These are phyloP conservation scores for Vigna reflexopilosa DNA, from an alignment of 306 rosid species.

Conservation along the genomic window DNA sequence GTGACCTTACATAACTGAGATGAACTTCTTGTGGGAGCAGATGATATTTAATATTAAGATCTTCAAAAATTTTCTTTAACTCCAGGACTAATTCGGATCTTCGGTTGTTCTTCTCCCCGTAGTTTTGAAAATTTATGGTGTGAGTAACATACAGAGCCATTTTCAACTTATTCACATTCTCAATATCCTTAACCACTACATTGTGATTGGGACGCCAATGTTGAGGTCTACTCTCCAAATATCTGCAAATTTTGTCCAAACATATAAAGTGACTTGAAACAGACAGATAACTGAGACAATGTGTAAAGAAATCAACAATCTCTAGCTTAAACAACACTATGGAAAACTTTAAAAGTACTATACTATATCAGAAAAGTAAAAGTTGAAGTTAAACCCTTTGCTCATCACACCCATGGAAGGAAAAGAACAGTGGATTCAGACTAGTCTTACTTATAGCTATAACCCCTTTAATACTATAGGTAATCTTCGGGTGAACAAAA, in stretches of 20 bases:
- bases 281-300: slow-evolving; percentile 1
- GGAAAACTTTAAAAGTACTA: neutral
- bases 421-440: neutral
- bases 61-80: slow-evolving; percentile 77
- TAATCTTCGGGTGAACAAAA: neutral
- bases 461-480: too few species aligned
- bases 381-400: neutral
- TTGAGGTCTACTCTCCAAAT: slow-evolving; percentile 76
- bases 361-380: neutral
- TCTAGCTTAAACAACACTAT: neutral
- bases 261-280: neutral
- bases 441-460: too few species aligned
- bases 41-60: slow-evolving; percentile 70
- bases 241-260: slow-evolving; percentile 54
- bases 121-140: slow-evolving; percentile 89
- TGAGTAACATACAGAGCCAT: slow-evolving; percentile 63
- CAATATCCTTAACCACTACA: slow-evolving; percentile 70
- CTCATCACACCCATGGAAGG: slow-evolving; percentile 14
- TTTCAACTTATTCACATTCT: slow-evolving; percentile 74
- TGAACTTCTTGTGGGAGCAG: slow-evolving; percentile 77
- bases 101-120: slow-evolving; percentile 62
- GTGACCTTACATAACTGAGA: slow-evolving; percentile 51
- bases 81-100: slow-evolving; percentile 82
- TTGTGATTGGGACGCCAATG: slow-evolving; percentile 76
- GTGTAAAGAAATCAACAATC: slow-evolving; percentile 8